Base-by-base conservation (phyloP, 2,329 filamentous ascomycete species). In the Lachnellula suecica region DNA sequence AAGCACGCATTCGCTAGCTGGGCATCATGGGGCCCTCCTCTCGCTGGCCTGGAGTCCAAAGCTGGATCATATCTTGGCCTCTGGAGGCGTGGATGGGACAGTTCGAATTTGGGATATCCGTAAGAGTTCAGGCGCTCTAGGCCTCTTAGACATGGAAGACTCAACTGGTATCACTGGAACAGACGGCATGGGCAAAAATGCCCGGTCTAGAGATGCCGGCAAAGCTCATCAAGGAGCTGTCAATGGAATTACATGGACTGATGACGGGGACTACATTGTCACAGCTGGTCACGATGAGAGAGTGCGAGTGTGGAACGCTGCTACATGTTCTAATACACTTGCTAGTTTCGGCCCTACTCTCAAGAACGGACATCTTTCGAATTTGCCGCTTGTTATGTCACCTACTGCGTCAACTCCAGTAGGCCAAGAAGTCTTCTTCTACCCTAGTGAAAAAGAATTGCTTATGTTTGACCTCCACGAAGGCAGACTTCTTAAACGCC, bases 41-140 rank as follows among this genome's bases (percentile, higher is more conserved):
- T 81, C 85, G 0, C 77, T 88, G 1, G 79, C 84, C 4, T 97
- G 94, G 94, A 93, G 89, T 51, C 92, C 92, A 0, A 81, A 82
- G 4, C 78, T 87, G 44, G 89, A 92, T 43, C 82, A 96, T 64
- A 76, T 95, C 4, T 79, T 97, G 2, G 89, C 88, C 9, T 93
- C 89, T 46, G 91, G 89, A 0, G 88, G 90, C n/a, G 82, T 85
- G 1, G 92, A 97, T 66, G 92, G 92, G 19, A 87, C 84, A 9
- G 84, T 92, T 2, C 83, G 91, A 20, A 75, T 97, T 31, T 97
- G 93, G 86, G 93, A 97, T 67, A 82, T 97, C 23, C 81, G 93
- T 3, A 84, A 89, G 27, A 88, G 89, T 25, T 87, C 87, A 19
- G 86, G 85, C 6, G 83, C 87, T 19, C 76, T 97, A 27, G 90